Evolutionary conservation across 1,139 yeast genomes (phyloP), one percentile per base, ranked within the genome.

Genomic region (Pichia sp.): DNA sequence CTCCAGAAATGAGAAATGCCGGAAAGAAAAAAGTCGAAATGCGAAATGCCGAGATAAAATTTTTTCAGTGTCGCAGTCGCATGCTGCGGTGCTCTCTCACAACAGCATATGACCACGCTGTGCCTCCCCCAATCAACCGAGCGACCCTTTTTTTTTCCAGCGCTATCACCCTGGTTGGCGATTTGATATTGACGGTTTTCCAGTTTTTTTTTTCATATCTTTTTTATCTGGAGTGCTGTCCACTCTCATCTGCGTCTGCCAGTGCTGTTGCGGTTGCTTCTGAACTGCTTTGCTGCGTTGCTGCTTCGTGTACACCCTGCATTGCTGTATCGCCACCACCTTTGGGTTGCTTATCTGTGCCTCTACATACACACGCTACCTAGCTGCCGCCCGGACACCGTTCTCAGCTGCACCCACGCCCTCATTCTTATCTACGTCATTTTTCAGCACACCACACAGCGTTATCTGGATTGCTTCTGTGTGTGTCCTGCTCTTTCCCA

Each of bases 181-280:
- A 38, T n/a, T 26, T n/a, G 50, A 47, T 16, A 36, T 15, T 29
- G 50, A 36, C 47, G 32, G 47, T 26, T 45, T 23, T 45, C 47
- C 47, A 23, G 36, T 23, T 45, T 45, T 45, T 44, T 42, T 38
- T 38, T 38, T 38, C 47, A 26, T 45, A 45, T 45, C 47, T 26
- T 45, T 45, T 45, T 26, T 45, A 45, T 45, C 47, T 45, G 13
- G 47, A n/a, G 41, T 38, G 41, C 15, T 38, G 47, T 26, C 47
- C 15, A 29, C 34, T 34, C 38, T 11, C 38, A 34, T 34, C 38
- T 34, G 38, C 47, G 10, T 44, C 29, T 26, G 29, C 29, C 29
- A 26, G 29, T 26, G 29, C 29, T 26, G 7, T 26, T 26, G 29
- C 29, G 29, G 29, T 26, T 26, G 29, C 29, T 26, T 26, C 29